Conservation (phyloP, 1,139 yeast genomes). For the Zhuliangozyma blackwelliae region DNA sequence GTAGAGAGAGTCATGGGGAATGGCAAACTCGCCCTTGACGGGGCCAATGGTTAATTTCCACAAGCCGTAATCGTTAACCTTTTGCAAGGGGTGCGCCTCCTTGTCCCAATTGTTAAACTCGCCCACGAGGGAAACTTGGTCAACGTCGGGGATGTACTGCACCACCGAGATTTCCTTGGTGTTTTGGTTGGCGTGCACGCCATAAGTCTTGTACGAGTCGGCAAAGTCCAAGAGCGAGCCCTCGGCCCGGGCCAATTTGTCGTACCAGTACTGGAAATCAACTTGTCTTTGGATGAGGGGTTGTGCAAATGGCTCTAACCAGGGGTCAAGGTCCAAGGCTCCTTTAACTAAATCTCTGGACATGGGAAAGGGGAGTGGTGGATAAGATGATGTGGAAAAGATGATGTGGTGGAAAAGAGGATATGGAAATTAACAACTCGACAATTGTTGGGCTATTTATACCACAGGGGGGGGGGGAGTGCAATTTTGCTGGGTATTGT, state of each 20-base stretch:
- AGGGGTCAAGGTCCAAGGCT: constrained; percentile 72
- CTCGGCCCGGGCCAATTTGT: constrained; percentile 39
- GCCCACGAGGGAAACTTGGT: constrained; percentile 70
- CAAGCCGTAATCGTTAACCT: constrained; percentile 59
- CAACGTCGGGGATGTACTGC: constrained; percentile 91
- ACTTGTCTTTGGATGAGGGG: constrained; percentile 41
- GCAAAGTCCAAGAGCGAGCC: constrained; percentile 50
- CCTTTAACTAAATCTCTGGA: constrained; percentile 36
- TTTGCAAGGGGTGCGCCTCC: constrained; percentile 49
- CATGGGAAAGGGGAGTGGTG: constrained; percentile 3
- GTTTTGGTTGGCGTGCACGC: constrained; percentile 58
- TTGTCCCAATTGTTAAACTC: constrained; percentile 86
- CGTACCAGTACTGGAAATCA: constrained; percentile 51
- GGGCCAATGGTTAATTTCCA: constrained; percentile 61
- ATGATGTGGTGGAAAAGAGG: background rate
- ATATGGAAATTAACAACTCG: background rate
- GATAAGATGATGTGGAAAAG: background rate
- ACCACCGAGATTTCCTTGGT: constrained; percentile 56
- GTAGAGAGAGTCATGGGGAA: constrained; percentile 76
- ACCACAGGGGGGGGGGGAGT: too few species aligned
- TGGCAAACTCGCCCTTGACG: constrained; percentile 54
- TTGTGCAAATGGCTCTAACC: constrained; percentile 75
- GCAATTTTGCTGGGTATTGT: too few species aligned
- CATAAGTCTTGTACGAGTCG: constrained; percentile 63
- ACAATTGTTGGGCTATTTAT: too few species aligned